Evolutionary conservation across 345 rosid species (phyloP).

Genomic region (Physaria fendleri): DNA sequence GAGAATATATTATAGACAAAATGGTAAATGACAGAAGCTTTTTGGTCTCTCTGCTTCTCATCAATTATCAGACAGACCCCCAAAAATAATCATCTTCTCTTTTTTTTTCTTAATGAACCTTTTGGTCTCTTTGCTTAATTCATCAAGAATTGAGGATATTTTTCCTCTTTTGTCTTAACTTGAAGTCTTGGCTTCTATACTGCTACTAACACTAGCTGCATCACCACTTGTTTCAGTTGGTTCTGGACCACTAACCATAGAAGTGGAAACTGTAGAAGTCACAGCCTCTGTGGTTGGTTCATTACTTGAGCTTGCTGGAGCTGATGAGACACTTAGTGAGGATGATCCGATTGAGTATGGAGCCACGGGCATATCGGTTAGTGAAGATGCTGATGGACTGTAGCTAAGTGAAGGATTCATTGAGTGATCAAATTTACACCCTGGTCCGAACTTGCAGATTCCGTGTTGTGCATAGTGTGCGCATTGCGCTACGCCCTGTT

Average conservation of each 20-base stretch:
- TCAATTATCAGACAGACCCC: conserved; percentile 29
- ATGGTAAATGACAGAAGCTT: conserved; percentile 23
- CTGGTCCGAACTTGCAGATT: conserved; percentile 64
- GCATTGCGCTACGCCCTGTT: conserved; percentile 68
- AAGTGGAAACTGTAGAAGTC: conserved; percentile 28
- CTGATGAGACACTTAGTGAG: conserved; percentile 27
- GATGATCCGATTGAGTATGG: conserved; percentile 81
- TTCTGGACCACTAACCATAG: conserved; percentile 31
- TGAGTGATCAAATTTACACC: conserved; percentile 87
- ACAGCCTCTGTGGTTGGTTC: conserved; percentile 43
- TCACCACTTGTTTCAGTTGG: conserved; percentile 44
- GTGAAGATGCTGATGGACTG: conserved; percentile 90
- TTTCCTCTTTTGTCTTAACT: conserved; percentile 4
- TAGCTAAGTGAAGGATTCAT: conserved; percentile 54
- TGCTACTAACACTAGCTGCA: conserved; percentile 32
- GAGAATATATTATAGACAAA: conserved; percentile 26
- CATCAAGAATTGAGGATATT: conserved; percentile 20
- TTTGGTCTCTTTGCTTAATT: conserved; percentile 26
- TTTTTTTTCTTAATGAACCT: conserved; percentile 20
- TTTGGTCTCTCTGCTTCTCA: conserved; percentile 30
- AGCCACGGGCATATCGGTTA: conserved; percentile 84
- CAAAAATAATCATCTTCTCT: conserved; percentile 31
- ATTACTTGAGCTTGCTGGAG: conserved; percentile 53
- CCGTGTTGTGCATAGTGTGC: conserved; percentile 59
- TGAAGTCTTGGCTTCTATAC: conserved; percentile 29